Base-by-base conservation (phyloP, 140 eudicot genomes). In the Anethum foeniculum region DNA sequence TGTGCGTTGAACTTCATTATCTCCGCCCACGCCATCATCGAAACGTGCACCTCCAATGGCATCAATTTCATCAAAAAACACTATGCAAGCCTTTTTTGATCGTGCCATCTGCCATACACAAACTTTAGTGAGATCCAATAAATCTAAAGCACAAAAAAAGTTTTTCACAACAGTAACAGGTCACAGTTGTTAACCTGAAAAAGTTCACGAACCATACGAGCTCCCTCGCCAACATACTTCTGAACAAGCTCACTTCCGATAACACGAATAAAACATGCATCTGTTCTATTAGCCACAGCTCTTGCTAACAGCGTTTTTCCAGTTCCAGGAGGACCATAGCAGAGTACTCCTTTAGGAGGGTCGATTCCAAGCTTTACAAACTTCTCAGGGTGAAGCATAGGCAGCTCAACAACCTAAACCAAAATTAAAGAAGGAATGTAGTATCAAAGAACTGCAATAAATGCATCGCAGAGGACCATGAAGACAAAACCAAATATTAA, bases 291-390 rank as follows among this genome's bases (percentile, higher is more conserved):
- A 43, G 99, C 99, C n/a, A 96, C 98, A 18, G 99, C 99, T 90
- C 97, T 90, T 2, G 98, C 99, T 71, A 96, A 79, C n/a, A 93
- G 94, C 19, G 99, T 96, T 87, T 96, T 96, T 21, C 99, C 99
- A 16, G 99, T 96, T 69, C 99, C 99, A 67, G 99, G 99, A 25
- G 99, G 98, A 65, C 99, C 99, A 75, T 91, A 96, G 83, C 98
- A 91, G 58, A 96, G 93, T 74, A 96, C 99, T 68, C 99, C 99
- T 87, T 96, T 92, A 36, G 99, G 99, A 60, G 99, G 99, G 75
- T 96, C 99, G 15, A 96, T 96, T 67, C 99, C 99, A 14, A 96
- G 98, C 86, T 93, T 85, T 46, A 96, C 99, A 84, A 96, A 96
- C 81, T 96, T 96, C 83, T 93, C 98, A 54, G 98, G 99, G 76